These are phyloP conservation scores for Primulina huaijiensis DNA, from an alignment of 257 asterid species.

Conservation along the genomic window DNA sequence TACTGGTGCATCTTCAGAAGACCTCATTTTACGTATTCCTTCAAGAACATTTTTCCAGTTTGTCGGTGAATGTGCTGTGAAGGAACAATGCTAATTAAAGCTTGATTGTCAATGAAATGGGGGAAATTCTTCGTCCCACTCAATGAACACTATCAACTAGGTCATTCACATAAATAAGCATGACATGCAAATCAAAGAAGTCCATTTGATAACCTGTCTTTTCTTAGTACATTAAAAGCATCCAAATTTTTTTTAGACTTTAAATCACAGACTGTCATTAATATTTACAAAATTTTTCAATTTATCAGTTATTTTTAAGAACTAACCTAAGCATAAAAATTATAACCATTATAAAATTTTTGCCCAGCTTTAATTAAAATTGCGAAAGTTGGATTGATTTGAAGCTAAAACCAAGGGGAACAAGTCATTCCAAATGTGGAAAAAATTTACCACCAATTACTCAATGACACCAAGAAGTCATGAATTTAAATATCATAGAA, in stretches of 20 bases:
- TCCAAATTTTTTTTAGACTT: background rate
- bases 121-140: background rate
- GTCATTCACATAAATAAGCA: background rate
- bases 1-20: slow-evolving; percentile 93
- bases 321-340: background rate
- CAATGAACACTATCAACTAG: background rate
- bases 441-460: background rate
- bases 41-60: slow-evolving; percentile 80
- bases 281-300: background rate
- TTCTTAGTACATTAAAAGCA: slow-evolving; percentile 1
- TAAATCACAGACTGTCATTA: background rate
- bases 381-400: background rate
- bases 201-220: slow-evolving; percentile 1
- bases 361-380: background rate
- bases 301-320: background rate
- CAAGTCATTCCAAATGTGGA: background rate
- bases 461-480: background rate
- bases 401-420: background rate
- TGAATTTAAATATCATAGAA: background rate
- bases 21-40: slow-evolving; percentile 83
- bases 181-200: background rate
- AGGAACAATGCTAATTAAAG: background rate
- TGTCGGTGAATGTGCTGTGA: slow-evolving; percentile 51
- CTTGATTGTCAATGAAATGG: background rate
- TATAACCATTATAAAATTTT: too few species aligned